phyloP scores from a whole-genome alignment of 257 asterid genomes.

The Rhazya stricta region DNA sequence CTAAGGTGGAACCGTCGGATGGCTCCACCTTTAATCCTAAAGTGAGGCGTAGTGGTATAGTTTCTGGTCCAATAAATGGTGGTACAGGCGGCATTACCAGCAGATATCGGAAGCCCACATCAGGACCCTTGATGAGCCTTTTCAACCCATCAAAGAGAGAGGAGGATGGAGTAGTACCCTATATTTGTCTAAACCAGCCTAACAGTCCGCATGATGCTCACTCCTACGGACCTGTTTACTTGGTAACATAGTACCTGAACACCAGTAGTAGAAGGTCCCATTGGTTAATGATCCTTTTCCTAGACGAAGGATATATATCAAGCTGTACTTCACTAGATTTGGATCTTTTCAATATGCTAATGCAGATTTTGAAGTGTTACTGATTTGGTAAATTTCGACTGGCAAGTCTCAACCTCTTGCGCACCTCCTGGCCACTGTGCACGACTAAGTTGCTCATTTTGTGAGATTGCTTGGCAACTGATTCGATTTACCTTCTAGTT shows the following conservation, averaged over 20 bases:
- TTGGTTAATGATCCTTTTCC: neutral
- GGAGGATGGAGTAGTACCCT: constrained; percentile 47
- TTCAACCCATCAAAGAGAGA: constrained; percentile 29
- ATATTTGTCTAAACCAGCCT: constrained; percentile 47
- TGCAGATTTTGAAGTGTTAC: neutral
- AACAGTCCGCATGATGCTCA: constrained; percentile 33
- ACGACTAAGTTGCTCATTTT: neutral
- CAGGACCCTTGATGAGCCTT: constrained; percentile 52
- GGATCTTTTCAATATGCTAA: neutral
- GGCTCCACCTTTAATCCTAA: constrained; percentile 18
- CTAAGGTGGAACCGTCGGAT: constrained; percentile 15
- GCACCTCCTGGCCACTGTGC: neutral
- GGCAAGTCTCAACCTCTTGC: too few species aligned
- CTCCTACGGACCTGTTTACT: constrained; percentile 69
- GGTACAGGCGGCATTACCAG: constrained; percentile 5
- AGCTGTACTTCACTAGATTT: neutral
- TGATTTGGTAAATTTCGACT: neutral
- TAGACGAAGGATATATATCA: neutral
- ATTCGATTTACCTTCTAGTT: neutral
- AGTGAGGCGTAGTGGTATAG: constrained; percentile 31
- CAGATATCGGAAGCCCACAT: constrained; percentile 33
- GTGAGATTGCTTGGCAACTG: neutral
- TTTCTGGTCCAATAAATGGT: constrained; percentile 50
- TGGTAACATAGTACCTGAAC: constrained; percentile 45
- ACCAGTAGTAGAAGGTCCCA: neutral